Evolutionary conservation across 2,329 filamentous ascomycete genomes (phyloP), one percentile per base, ranked within the genome.

Genomic region (Verticillium nubilum): DNA sequence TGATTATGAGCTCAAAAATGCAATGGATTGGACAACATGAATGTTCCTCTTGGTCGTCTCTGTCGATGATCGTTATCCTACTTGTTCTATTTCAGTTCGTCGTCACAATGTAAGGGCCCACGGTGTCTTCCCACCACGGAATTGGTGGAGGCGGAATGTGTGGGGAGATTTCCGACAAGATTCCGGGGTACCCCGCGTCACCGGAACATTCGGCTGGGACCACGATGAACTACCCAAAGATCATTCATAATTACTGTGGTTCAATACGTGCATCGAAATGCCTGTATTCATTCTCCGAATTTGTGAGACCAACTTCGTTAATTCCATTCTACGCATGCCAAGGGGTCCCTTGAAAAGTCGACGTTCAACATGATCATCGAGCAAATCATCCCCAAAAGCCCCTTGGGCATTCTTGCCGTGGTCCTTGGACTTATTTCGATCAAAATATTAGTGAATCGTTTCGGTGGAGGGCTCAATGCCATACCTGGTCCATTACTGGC

Each of bases 401-500:
- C 28, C 17, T 5, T 26, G 2, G 26, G 35, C 28, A 23, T 31
- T 52, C 12, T 58, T 26, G 54, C 54, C 19, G 4, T 42, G 13
- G 15, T 47, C 23, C 19, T 58, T 26, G 52, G 19, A 19, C 7
- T 52, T 19, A 17, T 19, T 7, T 19, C 28, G 17, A 33, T 37
- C 33, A 60, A 60, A 9, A 12, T 52, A 23, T 13, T 52, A 13
- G 12, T 55, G 19, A 60, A 60, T 28, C 52, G 54, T n/a, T 61
- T 59, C 13, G 54, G 47, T 2, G 31, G 35, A 23, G 56, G 59
- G 6, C 31, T 61, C 19, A 57, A 59, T 29, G 19, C n/a, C 12
- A 27, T 59, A 17, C 90, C 91, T 0, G 91, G 90, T 0, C 90
- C 87, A 0, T 78, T 86, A 59, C 67, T 91, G 47, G 91, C 90